A percentile compares a stretch with the other conserved stretches of the same genome.
Evolutionary conservation across 2,329 filamentous ascomycete genomes (phyloP).

Genomic region (Helotiales sp.): DNA sequence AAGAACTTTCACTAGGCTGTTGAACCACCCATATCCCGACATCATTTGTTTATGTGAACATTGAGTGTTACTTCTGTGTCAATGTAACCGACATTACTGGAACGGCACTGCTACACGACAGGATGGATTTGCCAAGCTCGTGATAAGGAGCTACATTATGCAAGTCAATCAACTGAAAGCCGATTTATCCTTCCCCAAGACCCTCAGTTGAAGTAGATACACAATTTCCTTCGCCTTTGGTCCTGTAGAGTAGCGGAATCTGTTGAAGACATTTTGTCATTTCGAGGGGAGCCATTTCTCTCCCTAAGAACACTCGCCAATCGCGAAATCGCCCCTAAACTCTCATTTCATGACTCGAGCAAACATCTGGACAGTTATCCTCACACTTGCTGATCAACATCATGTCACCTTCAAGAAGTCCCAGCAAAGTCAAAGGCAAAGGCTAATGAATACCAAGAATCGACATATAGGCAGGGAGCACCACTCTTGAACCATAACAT

Average conservation of each 20-base stretch:
- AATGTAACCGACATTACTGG: too few relatives aligned
- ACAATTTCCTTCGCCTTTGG: background rate
- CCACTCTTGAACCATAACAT: background rate
- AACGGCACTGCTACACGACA: background rate
- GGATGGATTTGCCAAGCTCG: background rate
- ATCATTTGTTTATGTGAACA: too few relatives aligned
- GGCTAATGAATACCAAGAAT: background rate
- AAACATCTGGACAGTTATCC: background rate
- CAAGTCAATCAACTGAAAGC: background rate
- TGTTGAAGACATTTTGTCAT: background rate
- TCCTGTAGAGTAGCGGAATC: background rate
- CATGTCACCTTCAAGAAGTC: too few relatives aligned
- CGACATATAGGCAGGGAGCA: conserved; percentile 12
- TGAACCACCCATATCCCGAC: too few relatives aligned
- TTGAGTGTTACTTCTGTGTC: too few relatives aligned
- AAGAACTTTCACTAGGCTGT: too few relatives aligned
- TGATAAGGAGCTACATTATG: background rate
- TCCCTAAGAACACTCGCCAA: background rate
- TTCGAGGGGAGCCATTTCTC: background rate
- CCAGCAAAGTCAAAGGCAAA: background rate
- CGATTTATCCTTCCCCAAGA: background rate
- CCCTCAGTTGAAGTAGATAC: background rate
- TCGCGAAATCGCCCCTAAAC: too few relatives aligned
- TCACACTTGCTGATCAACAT: background rate
- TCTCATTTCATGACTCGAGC: background rate